Percentiles rank a stretch among this genome's conserved stretches.
These are phyloP conservation scores for Ceratobasidium sp. DNA, from an alignment of 1,284 basidiomycete species.

Conservation along the genomic window DNA sequence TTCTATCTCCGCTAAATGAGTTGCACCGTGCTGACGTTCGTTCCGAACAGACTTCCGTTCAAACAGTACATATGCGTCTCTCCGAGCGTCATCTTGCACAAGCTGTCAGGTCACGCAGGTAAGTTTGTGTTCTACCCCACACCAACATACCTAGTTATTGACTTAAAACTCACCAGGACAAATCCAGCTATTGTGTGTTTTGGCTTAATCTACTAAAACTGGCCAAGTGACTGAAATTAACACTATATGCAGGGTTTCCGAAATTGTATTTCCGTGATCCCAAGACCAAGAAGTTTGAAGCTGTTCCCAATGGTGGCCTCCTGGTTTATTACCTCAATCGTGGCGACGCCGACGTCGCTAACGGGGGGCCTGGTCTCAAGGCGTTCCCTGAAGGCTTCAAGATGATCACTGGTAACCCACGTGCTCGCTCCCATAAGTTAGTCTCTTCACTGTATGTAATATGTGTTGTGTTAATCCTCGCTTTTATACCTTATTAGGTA, in stretches of 20 bases:
- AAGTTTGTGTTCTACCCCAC: neutral
- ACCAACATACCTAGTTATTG: neutral
- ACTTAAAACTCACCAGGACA: slow-evolving; percentile 56
- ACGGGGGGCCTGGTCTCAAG: slow-evolving; percentile 59
- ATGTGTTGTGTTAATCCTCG: neutral
- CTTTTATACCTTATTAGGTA: neutral
- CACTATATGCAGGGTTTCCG: slow-evolving; percentile 56
- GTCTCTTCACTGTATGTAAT: neutral
- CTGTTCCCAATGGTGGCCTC: slow-evolving; percentile 54
- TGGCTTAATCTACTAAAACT: neutral
- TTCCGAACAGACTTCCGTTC: slow-evolving; percentile 56
- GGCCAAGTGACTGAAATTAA: neutral
- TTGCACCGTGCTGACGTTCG: neutral
- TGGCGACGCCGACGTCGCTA: slow-evolving; percentile 57
- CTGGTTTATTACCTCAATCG: slow-evolving; percentile 63
- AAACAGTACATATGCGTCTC: slow-evolving; percentile 57
- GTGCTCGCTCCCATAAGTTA: slow-evolving; percentile 58
- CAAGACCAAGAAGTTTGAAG: slow-evolving; percentile 57
- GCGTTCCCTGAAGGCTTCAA: slow-evolving; percentile 64
- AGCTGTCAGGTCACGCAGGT: slow-evolving; percentile 53
- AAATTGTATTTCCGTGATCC: slow-evolving; percentile 62
- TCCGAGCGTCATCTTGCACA: slow-evolving; percentile 60
- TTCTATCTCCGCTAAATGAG: neutral
- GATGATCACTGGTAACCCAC: slow-evolving; percentile 63
- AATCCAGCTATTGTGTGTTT: slow-evolving; percentile 56